These are phyloP conservation scores for Rhodamnia argentea DNA, from an alignment of 345 rosid genomes.

Conservation along the genomic window DNA sequence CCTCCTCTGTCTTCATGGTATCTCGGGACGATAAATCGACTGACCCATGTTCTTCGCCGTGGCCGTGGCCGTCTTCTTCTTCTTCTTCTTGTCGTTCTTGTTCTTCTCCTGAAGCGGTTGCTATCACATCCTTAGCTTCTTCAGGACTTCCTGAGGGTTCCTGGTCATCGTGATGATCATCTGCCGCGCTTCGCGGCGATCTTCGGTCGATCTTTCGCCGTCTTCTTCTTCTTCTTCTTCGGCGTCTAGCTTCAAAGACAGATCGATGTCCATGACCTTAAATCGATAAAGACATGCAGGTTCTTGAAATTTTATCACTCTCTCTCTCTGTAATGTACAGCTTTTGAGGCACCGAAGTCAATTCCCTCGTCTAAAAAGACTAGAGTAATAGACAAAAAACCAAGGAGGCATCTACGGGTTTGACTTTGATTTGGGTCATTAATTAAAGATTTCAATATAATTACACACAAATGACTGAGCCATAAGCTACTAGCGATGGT, in stretches of 20 bases:
- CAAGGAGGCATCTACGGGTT: neutral
- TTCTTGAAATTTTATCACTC: neutral
- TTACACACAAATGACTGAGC: neutral
- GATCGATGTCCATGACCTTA: slow-evolving; percentile 27
- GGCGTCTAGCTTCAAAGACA: slow-evolving; percentile 33
- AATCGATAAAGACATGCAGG: neutral
- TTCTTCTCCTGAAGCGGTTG: neutral
- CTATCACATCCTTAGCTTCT: neutral
- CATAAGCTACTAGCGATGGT: neutral
- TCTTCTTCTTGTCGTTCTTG: neutral
- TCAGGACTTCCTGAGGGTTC: neutral
- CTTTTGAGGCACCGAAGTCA: slow-evolving; percentile 63
- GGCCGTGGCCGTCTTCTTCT: neutral
- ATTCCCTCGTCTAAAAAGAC: slow-evolving; percentile 27
- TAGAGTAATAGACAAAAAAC: slow-evolving; percentile 11
- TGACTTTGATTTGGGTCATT: neutral
- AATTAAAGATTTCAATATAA: neutral
- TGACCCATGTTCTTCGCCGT: neutral
- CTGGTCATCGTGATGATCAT: neutral
- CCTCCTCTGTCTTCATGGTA: slow-evolving; percentile 19
- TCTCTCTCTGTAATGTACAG: slow-evolving; percentile 3
- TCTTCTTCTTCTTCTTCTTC: neutral
- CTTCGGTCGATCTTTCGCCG: neutral
- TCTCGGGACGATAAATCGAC: slow-evolving; percentile 1
- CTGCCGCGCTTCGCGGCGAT: neutral